Evolutionary conservation across 75 land plant species (phyloP), one percentile per base, ranked within the genome.

Genomic region (Picea glauca): DNA sequence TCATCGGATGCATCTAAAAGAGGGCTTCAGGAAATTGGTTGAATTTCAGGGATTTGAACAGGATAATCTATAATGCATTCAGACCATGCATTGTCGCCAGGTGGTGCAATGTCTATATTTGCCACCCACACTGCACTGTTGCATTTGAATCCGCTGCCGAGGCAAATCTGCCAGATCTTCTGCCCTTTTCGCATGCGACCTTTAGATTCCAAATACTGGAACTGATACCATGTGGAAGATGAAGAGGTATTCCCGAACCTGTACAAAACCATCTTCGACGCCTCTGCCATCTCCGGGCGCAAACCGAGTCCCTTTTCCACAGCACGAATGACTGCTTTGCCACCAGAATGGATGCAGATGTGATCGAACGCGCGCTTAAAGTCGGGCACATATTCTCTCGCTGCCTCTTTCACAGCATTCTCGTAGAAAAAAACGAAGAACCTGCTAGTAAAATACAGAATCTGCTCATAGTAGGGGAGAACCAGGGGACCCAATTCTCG

Each of bases 201-300:
- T 77, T 90, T 92, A 32, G 89, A 85, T 50, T 93, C 95, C 60
- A 88, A 72, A 60, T 93, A 93, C 61, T 88, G 81, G 13, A 93
- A 87, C 83, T 91, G 90, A 31, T 93, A 93, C 96, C 94, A 93
- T 3, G 88, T 58, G n/a, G 94, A 91, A 32, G 92, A 87, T 12
- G 89, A 88, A 1, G 96, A 93, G 8, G 94, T 91, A 83, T 93
- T 93, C 5, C 96, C 96, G 43, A 87, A 93, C 40, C 94, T 78
- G 77, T 90, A 81, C 12, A 84, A 59, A n/a, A 76, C 75, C 86
- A 82, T 84, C 75, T 62, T 68, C 1, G 86, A 81, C 23, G 86
- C 75, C 80, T 84, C 86, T 30, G 59, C 46, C 14, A 72, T 57
- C 57, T 30, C 77, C 0, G 60, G 46, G 20, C 17, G 73, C 21